Percentiles rank a stretch among this genome's conserved stretches.
Conservation (phyloP, 176 grass and related monocot genomes). For the Eleusine coracana region DNA sequence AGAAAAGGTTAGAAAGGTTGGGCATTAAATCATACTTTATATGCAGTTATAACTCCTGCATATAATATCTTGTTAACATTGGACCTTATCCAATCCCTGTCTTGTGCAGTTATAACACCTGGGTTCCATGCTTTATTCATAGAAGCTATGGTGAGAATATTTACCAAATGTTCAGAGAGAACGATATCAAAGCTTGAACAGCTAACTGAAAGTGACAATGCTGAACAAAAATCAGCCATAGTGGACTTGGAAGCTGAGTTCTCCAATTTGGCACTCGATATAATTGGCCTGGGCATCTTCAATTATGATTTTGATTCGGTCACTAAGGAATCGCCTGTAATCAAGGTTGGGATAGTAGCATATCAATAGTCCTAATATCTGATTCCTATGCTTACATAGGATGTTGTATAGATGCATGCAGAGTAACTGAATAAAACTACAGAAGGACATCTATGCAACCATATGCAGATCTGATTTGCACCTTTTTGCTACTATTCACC, state of each 20-base stretch:
- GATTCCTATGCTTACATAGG: conserved; percentile 12
- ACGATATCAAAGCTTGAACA: conserved; percentile 83
- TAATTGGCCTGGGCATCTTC: conserved; percentile 95
- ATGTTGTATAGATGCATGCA: neutral
- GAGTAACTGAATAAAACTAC: conserved; percentile 14
- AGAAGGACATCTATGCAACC: neutral
- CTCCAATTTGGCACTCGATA: conserved; percentile 96
- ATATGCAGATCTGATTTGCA: neutral
- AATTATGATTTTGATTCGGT: conserved; percentile 97
- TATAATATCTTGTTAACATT: conserved; percentile 13
- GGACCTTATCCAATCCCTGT: neutral
- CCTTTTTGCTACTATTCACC: conserved; percentile 14
- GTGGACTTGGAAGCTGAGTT: conserved; percentile 96
- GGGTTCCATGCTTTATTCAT: conserved; percentile 91
- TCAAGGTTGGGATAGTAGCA: conserved; percentile 67
- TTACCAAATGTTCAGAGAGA: conserved; percentile 82
- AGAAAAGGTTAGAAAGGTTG: conserved; percentile 90
- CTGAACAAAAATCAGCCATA: conserved; percentile 48
- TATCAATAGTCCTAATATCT: conserved; percentile 33
- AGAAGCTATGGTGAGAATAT: conserved; percentile 90
- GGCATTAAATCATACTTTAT: conserved; percentile 36
- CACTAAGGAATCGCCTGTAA: conserved; percentile 96
- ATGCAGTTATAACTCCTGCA: neutral
- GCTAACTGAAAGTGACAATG: conserved; percentile 45
- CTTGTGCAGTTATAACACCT: conserved; percentile 84